Conservation (phyloP, 176 grass and related monocot genomes). For the Pontederia paniculata region DNA sequence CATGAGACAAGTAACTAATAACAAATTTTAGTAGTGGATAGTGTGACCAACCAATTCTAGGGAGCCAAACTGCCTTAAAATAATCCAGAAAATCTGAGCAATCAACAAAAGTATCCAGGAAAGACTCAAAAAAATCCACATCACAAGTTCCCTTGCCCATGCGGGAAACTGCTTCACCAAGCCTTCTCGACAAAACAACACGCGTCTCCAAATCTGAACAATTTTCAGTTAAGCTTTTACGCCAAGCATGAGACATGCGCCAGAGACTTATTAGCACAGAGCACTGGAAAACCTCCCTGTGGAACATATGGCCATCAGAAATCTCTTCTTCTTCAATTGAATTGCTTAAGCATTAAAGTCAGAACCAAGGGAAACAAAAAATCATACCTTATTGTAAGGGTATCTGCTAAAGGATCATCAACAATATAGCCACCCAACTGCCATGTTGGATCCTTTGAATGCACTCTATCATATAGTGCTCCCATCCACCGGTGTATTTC, state of each 20-base stretch:
- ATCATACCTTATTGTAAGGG: conserved; percentile 66
- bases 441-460: conserved; percentile 82
- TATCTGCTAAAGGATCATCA: conserved; percentile 71
- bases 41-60: conserved; percentile 61
- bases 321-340: conserved; percentile 6
- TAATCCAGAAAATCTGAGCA: conserved; percentile 70
- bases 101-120: conserved; percentile 54
- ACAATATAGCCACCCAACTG: conserved; percentile 87
- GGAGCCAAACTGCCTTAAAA: conserved; percentile 66
- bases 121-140: conserved; percentile 51
- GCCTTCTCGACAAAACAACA: conserved; percentile 35
- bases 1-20: background rate
- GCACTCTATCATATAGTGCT: conserved; percentile 73
- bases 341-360: background rate
- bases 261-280: conserved; percentile 73
- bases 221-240: conserved; percentile 61
- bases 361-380: conserved; percentile 6
- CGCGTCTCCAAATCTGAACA: conserved; percentile 47
- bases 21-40: conserved; percentile 11
- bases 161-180: conserved; percentile 48
- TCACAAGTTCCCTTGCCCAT: conserved; percentile 51
- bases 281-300: conserved; percentile 74
- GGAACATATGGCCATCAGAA: conserved; percentile 27
- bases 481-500: conserved; percentile 88
- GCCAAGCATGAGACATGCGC: conserved; percentile 60